phyloP scores from a whole-genome alignment of 208 protist genomes.

The Wallacemonas sp. region DNA sequence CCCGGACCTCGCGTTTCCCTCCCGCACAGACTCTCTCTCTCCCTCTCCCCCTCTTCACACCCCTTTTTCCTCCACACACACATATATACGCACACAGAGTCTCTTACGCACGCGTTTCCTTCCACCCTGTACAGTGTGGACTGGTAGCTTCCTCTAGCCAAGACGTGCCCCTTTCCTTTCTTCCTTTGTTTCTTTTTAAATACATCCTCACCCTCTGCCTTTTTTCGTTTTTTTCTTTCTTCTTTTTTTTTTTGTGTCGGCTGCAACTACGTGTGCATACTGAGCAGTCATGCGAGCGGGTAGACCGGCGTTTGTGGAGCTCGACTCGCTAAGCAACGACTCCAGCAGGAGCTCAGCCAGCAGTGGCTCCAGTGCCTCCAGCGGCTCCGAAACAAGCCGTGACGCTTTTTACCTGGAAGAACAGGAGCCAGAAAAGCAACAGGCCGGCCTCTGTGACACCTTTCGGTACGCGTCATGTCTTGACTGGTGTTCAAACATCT shows the following conservation, averaged over 20 bases:
- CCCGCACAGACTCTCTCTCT: background rate
- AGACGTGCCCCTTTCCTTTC: no score
- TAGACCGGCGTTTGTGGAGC: background rate
- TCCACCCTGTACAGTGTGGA: no score
- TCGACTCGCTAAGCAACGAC: background rate
- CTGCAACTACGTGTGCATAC: background rate
- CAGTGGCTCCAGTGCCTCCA: background rate
- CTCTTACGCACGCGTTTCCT: no score
- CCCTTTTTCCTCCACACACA: no score
- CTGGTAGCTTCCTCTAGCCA: no score
- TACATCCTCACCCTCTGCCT: no score
- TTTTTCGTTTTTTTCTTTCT: no score
- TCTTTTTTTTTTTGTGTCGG: no score
- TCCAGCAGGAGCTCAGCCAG: background rate
- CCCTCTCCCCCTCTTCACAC: no score
- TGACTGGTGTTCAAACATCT: constrained; percentile 26
- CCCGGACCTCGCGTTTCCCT: background rate
- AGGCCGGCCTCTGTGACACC: constrained; percentile 6
- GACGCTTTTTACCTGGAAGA: background rate
- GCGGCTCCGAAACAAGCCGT: background rate
- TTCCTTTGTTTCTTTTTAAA: no score
- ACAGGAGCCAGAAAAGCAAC: background rate
- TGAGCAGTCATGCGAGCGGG: background rate
- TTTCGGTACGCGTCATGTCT: constrained; percentile 18
- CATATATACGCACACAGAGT: no score